These are phyloP conservation scores for Cystobasidium tubakii DNA, from an alignment of 768 basidiomycete species.

Conservation along the genomic window DNA sequence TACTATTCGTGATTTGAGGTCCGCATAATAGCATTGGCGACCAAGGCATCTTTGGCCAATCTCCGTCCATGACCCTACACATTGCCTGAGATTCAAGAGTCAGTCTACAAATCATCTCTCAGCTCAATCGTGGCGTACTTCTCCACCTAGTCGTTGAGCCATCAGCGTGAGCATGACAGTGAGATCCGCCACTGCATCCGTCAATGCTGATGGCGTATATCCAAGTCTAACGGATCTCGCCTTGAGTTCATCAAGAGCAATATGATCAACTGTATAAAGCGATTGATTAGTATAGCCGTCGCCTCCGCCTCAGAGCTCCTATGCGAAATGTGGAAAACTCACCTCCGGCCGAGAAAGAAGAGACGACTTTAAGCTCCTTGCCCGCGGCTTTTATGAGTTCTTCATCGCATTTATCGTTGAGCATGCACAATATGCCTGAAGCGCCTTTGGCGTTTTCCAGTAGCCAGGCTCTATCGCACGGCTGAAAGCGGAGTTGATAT, in stretches of 20 bases:
- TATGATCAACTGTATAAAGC: conserved; percentile 60
- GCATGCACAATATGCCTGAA: conserved; percentile 58
- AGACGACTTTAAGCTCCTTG: conserved; percentile 67
- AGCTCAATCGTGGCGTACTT: conserved; percentile 53
- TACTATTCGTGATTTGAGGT: conserved; percentile 53
- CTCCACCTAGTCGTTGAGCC: conserved; percentile 75
- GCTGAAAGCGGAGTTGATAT: conserved; percentile 2
- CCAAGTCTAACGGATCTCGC: conserved; percentile 67
- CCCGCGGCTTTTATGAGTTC: conserved; percentile 76
- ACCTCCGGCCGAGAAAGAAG: conserved; percentile 87
- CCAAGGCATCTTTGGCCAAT: conserved; percentile 76
- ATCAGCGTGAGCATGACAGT: conserved; percentile 86
- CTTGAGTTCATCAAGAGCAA: conserved; percentile 60
- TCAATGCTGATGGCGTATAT: conserved; percentile 88
- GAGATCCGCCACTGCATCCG: conserved; percentile 87
- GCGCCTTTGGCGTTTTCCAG: conserved; percentile 65
- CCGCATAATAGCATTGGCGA: conserved; percentile 77
- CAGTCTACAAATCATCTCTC: not conserved
- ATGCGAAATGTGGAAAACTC: conserved; percentile 44
- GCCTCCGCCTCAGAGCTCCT: not conserved
- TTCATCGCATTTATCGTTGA: conserved; percentile 67
- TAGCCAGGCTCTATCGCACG: conserved; percentile 65
- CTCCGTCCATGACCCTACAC: not conserved
- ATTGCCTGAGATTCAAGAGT: conserved; percentile 7
- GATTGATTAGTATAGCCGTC: not conserved